Evolutionary conservation across 768 basidiomycete species (phyloP), one percentile per base, ranked within the genome.

Genomic region (Rhodotorula paludigena): DNA sequence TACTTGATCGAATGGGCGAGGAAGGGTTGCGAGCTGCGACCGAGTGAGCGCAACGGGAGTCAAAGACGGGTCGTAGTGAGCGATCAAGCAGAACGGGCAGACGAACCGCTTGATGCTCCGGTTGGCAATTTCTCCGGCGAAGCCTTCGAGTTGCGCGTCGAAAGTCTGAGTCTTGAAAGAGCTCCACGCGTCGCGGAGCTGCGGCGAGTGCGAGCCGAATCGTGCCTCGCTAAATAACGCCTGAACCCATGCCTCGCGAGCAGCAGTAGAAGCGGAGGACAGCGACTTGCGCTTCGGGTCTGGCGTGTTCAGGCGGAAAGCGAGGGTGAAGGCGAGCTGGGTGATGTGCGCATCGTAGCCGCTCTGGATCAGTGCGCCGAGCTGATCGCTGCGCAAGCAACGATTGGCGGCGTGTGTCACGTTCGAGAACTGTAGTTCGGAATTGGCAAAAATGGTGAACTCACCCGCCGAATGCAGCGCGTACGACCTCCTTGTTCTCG

Each of bases 281-380:
- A 32, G 11, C 25, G 35, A 25, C 53, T 23, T 54, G 25, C 7
- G 35, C 10, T 38, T 39, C 12, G n/a, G 38, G 16, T 20, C 23
- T 1, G 9, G 33, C 16, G 33, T 59, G 11, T 18, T n/a, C 20
- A 68, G 45, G 38, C 67, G 62, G 45, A 48, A 63, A 2, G 57
- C 57, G 51, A 60, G 16, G 18, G 63, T 62, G 54, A 68, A 35
- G 1, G 44, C 35, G 25, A 32, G 23, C 28, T 10, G 18, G 18
- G 67, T 56, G 32, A 68, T 39, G 45, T 68, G 67, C n/a, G 39
- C 14, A 53, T 68, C 62, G 16, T 18, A 45, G 6, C 28, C 41
- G 38, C 32, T 25, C 33, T 54, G 38, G 23, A 63, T 45, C 25
- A 68, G 48, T 0, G 45, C 20, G 36, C 57, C 62, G 28, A 68